These are phyloP conservation scores for Globisporangium cystogenes DNA, from an alignment of 352 stramenopile genomes.

Conservation along the genomic window DNA sequence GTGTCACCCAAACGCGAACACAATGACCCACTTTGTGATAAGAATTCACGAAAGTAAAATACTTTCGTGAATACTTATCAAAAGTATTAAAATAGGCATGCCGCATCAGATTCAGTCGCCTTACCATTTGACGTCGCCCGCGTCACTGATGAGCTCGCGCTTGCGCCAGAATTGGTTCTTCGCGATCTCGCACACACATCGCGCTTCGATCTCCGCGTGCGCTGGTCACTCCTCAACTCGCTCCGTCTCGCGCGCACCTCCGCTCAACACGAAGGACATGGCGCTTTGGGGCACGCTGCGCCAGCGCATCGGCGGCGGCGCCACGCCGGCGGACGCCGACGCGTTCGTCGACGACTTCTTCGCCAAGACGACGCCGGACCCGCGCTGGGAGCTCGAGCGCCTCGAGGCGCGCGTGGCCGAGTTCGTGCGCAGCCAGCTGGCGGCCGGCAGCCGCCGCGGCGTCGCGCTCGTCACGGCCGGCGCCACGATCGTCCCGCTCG, in stretches of 20 bases:
- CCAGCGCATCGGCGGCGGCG: slow-evolving; percentile 63
- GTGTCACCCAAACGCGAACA: too few species aligned
- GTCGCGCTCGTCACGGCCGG: slow-evolving; percentile 81
- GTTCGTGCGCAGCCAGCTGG: slow-evolving; percentile 57
- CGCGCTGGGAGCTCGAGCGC: slow-evolving; percentile 40
- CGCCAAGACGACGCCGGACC: slow-evolving; percentile 61
- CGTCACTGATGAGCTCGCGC: too few species aligned
- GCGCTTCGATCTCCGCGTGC: too few species aligned
- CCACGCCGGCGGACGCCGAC: slow-evolving; percentile 55
- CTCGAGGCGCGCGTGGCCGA: slow-evolving; percentile 33
- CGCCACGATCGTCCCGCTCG: slow-evolving; percentile 73
- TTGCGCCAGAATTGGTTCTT: too few species aligned
- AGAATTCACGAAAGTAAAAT: too few species aligned
- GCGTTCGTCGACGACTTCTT: slow-evolving; percentile 80
- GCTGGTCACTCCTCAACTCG: neutral
- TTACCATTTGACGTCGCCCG: too few species aligned
- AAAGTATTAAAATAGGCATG: too few species aligned
- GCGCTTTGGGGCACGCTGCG: slow-evolving; percentile 78
- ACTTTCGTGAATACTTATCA: too few species aligned
- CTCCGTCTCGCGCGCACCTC: neutral
- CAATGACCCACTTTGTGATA: too few species aligned
- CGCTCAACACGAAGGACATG: slow-evolving; percentile 22
- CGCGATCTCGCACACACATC: too few species aligned
- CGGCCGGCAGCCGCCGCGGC: slow-evolving; percentile 40
- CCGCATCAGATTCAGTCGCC: too few species aligned